These are phyloP conservation scores for Euphorbia celastroides DNA, from an alignment of 441 rosid species.

Conservation along the genomic window DNA sequence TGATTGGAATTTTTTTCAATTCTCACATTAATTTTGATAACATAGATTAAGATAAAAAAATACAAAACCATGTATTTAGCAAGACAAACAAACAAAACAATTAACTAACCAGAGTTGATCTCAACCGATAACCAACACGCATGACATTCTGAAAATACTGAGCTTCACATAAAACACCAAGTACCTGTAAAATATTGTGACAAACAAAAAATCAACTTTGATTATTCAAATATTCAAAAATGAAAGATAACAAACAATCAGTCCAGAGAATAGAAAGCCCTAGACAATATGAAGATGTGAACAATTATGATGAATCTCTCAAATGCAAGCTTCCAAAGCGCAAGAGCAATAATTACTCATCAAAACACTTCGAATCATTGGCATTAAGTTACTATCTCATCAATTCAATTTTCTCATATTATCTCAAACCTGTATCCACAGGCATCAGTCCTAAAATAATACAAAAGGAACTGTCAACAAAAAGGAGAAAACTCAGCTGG, in stretches of 20 bases:
- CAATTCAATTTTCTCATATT: neutral
- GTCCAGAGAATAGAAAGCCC: neutral
- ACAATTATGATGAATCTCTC: neutral
- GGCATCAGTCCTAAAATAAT: neutral
- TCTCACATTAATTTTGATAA: neutral
- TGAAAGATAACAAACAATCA: neutral
- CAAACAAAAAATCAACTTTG: constrained; percentile 19
- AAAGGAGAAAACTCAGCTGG: neutral
- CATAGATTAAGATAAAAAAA: neutral
- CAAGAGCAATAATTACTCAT: neutral
- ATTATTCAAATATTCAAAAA: neutral
- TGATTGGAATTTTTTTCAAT: neutral
- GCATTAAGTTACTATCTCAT: neutral
- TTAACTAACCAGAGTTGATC: constrained; percentile 85
- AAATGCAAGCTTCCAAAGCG: neutral
- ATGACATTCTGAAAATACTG: constrained; percentile 97
- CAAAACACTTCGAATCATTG: neutral
- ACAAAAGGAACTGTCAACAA: neutral
- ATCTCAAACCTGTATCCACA: neutral
- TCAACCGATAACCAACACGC: constrained; percentile 91
- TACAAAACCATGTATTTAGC: neutral
- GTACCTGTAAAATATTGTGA: constrained; percentile 46
- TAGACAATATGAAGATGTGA: neutral
- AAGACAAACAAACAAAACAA: constrained; percentile 17
- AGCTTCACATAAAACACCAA: constrained; percentile 92